Evolutionary conservation across 31 red algal genomes (phyloP), one percentile per base, ranked within the genome.

Genomic region (Asparagopsis taxiformis): DNA sequence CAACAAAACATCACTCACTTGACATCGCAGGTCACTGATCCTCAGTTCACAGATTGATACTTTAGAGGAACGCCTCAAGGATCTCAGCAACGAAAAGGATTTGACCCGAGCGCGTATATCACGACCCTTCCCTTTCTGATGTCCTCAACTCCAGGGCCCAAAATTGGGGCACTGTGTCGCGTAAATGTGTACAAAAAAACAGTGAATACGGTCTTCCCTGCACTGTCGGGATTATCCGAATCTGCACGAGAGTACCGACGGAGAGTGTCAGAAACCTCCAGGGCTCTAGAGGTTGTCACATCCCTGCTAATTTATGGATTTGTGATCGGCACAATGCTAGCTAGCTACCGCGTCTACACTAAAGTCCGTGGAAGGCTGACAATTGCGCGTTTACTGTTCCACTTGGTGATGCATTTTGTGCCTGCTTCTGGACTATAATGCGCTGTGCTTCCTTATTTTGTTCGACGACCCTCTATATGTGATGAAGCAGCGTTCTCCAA

Each of bases 151-250:
- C 79, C 19, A 55, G 68, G 17, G 68, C 80, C 9, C 79, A 82
- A 25, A 68, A 85, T 61, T 92, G 89, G 89, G 74, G 79, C 33
- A 62, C 61, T 33, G 74, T 85, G 15, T 61, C 77, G 11, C 72
- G 79, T n/a, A 31, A 77, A 84, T 49, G 79, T 92, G 11, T 92
- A 79, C 49, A 76, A 85, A 29, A 92, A 92, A 61, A 85, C 89
- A 26, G 58, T 84, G 65, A 72, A 53, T 24, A 49, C 74, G 41
- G 62, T 92, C 6, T 66, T 92, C 1, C 89, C 89, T 10, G 80
- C 74, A 7, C 31, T 92, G 46, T 76, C 79, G 0, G 65, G 52
- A 25, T 39, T 78, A 23, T 41, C 74, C 24, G 80, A 72, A 36
- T 76, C 62, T 3, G 89, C 89, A 23, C 66, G 72, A 7, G 44